A percentile compares a stretch with the other conserved stretches of the same genome.
phyloP scores from a whole-genome alignment of 164 flowering plant genomes.

The Magnolia changhungtana region DNA sequence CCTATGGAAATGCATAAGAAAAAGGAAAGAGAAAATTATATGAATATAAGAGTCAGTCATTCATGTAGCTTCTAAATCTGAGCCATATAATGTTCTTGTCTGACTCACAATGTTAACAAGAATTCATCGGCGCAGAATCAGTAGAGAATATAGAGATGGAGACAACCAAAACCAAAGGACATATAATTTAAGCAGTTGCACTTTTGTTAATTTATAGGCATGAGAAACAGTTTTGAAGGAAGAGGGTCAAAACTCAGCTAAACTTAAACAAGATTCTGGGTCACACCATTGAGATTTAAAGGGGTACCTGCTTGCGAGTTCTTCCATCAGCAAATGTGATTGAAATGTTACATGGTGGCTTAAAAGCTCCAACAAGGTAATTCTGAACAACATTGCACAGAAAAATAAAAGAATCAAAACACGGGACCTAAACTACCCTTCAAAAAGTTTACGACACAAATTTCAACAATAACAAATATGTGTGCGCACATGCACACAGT shows the following conservation, averaged over 20 bases:
- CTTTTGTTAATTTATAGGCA: neutral
- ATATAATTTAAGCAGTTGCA: neutral
- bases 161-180: neutral
- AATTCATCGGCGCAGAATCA: neutral
- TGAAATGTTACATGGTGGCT: constrained; percentile 74
- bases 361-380: constrained; percentile 85
- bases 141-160: neutral
- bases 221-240: too few species aligned
- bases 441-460: too few species aligned
- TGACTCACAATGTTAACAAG: neutral
- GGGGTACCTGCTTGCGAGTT: constrained; percentile 78
- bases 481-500: neutral
- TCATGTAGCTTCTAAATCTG: neutral
- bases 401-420: neutral
- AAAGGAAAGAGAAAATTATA: neutral
- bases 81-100: neutral
- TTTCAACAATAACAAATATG: neutral
- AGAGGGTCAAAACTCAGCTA: too few species aligned
- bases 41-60: neutral
- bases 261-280: neutral
- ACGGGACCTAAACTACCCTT: too few species aligned
- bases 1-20: constrained; percentile 31
- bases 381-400: constrained; percentile 39
- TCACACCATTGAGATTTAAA: neutral
- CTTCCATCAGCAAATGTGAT: constrained; percentile 73